Evolutionary conservation across 495 filamentous ascomycete species (phyloP).

Genomic region (Physcia stellaris): DNA sequence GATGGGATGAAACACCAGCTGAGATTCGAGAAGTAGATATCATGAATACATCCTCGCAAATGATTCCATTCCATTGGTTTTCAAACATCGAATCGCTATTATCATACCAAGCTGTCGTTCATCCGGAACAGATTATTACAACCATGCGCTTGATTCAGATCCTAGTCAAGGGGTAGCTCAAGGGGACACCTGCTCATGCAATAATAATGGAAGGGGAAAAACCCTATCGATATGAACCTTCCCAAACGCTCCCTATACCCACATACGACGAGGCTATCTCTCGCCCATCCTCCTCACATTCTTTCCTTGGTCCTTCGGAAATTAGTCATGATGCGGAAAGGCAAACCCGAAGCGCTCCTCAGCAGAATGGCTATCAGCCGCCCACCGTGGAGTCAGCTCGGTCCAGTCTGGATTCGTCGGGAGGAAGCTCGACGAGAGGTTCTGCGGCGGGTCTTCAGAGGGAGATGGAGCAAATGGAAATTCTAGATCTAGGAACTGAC

Average conservation of each 20-base stretch:
- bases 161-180: neutral
- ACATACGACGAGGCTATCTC: conserved; percentile 85
- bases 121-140: too few species aligned
- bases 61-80: too few species aligned
- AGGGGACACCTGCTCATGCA: too few species aligned
- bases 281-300: conserved; percentile 46
- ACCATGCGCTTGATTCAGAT: neutral
- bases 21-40: too few species aligned
- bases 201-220: conserved; percentile 49
- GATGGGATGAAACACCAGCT: too few species aligned
- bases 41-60: too few species aligned
- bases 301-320: conserved; percentile 40
- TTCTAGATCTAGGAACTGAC: conserved; percentile 52
- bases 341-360: conserved; percentile 38
- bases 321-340: conserved; percentile 46
- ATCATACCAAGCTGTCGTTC: too few species aligned
- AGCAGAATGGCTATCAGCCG: conserved; percentile 45
- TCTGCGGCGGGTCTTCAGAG: conserved; percentile 51
- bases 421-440: conserved; percentile 26
- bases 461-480: conserved; percentile 83
- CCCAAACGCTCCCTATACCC: conserved; percentile 70
- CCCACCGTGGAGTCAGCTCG: conserved; percentile 64
- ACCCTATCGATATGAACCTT: conserved; percentile 27
- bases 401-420: conserved; percentile 44
- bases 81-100: too few species aligned